A percentile compares a stretch with the other conserved stretches of the same genome.
Evolutionary conservation across 129 eudicot species (phyloP).

Genomic region (Tagetes erecta): DNA sequence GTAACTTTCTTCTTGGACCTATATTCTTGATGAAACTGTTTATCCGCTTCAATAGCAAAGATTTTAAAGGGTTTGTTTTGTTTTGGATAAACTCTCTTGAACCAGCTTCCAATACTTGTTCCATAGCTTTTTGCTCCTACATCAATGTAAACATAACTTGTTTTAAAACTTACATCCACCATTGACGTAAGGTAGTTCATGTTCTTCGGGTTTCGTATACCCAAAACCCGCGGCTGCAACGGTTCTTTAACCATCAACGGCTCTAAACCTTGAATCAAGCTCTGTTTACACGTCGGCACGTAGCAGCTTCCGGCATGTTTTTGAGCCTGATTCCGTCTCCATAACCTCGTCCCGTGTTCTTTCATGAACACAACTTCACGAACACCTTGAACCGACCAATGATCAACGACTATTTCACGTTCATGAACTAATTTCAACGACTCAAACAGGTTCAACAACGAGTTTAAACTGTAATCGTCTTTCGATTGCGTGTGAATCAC

Average conservation of each 20-base stretch:
- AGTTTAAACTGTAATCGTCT: conserved; percentile 55
- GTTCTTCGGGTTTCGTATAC: conserved; percentile 43
- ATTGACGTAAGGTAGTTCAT: conserved; percentile 55
- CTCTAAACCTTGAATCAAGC: conserved; percentile 39
- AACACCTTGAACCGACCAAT: conserved; percentile 29
- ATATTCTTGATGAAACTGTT: conserved; percentile 51
- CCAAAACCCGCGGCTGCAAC: conserved; percentile 46
- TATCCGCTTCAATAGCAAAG: conserved; percentile 62
- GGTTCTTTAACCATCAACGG: conserved; percentile 55
- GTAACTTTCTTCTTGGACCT: conserved; percentile 47
- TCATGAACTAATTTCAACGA: conserved; percentile 37
- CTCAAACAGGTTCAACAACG: conserved; percentile 52
- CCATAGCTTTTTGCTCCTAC: conserved; percentile 63
- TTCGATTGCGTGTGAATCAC: conserved; percentile 52
- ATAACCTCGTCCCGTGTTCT: not conserved
- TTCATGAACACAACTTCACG: conserved; percentile 51
- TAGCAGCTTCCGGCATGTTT: conserved; percentile 27
- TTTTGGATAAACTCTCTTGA: conserved; percentile 56
- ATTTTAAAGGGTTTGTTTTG: conserved; percentile 53
- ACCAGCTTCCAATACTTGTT: conserved; percentile 79
- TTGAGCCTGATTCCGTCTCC: too few species aligned
- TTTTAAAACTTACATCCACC: conserved; percentile 61
- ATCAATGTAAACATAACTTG: conserved; percentile 58
- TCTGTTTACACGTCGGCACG: conserved; percentile 46
- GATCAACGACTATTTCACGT: conserved; percentile 28